Percentiles rank a stretch among this genome's conserved stretches.
phyloP scores from a whole-genome alignment of 805 yeast species.

The Myxozyma geophila region DNA sequence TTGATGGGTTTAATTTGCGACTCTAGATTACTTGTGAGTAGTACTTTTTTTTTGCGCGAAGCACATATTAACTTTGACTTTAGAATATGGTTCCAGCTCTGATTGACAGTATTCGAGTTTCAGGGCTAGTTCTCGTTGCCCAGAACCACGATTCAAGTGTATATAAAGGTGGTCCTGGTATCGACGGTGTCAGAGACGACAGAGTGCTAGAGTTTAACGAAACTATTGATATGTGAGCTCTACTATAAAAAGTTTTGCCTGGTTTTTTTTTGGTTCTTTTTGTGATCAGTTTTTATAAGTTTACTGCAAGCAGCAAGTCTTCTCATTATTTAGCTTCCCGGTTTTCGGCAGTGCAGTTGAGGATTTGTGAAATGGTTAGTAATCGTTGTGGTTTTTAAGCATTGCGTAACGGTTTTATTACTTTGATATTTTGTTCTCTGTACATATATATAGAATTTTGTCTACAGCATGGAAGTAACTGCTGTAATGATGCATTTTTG shows the following conservation, averaged over 20 bases:
- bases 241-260: not conserved
- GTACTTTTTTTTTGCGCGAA: not conserved
- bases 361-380: no score
- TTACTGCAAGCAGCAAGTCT: not conserved
- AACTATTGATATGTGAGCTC: constrained; percentile 53
- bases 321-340: no score
- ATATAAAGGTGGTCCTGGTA: constrained; percentile 43
- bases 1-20: constrained; percentile 83
- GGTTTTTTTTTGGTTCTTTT: not conserved
- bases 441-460: not conserved
- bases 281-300: not conserved
- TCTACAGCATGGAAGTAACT: not conserved
- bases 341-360: no score
- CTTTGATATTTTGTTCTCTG: not conserved
- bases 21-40: constrained; percentile 59
- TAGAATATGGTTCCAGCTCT: constrained; percentile 67
- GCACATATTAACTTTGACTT: not conserved
- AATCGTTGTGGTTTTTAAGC: no score
- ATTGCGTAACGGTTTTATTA: no score
- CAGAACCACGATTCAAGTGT: constrained; percentile 22
- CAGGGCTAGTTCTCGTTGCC: constrained; percentile 72
- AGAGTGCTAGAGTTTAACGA: constrained; percentile 71
- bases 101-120: constrained; percentile 71
- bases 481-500: not conserved
- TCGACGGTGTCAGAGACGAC: constrained; percentile 70